phyloP scores from a whole-genome alignment of 352 stramenopile genomes.

The Pythium periplocum region DNA sequence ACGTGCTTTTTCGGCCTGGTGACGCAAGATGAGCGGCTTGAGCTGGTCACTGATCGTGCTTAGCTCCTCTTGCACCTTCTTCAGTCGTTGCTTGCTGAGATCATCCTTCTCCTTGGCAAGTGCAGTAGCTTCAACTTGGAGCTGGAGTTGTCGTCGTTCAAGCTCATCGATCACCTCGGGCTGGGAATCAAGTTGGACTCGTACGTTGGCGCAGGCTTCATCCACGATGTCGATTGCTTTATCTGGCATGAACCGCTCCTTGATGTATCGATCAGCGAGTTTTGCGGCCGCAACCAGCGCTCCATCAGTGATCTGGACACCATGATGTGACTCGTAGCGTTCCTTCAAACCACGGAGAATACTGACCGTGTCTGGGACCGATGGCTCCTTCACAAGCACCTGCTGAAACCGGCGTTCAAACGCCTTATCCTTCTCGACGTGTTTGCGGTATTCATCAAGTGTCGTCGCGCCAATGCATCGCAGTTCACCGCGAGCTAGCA shows the following conservation, averaged over 20 bases:
- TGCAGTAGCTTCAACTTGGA: constrained; percentile 94
- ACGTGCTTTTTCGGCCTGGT: constrained; percentile 89
- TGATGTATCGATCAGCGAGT: constrained; percentile 93
- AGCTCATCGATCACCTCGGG: constrained; percentile 96
- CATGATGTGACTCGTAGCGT: constrained; percentile 97
- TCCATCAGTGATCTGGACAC: constrained; percentile 92
- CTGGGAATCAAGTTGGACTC: constrained; percentile 92
- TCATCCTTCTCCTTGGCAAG: constrained; percentile 93
- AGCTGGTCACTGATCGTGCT: constrained; percentile 90
- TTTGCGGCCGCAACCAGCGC: constrained; percentile 93
- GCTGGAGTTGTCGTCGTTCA: constrained; percentile 91
- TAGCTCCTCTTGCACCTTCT: constrained; percentile 90
- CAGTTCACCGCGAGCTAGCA: constrained; percentile 94
- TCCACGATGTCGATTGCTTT: constrained; percentile 95
- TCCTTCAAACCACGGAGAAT: constrained; percentile 96
- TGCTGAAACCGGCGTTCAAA: constrained; percentile 98
- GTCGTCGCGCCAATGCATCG: constrained; percentile 98
- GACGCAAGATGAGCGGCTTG: constrained; percentile 85
- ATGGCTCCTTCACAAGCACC: constrained; percentile 93
- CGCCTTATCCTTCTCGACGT: constrained; percentile 98
- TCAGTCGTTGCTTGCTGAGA: constrained; percentile 88
- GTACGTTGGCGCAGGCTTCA: constrained; percentile 90
- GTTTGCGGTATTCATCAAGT: constrained; percentile 95
- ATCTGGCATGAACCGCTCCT: constrained; percentile 89
- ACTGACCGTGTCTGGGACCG: constrained; percentile 92